Percentiles rank a stretch among this genome's conserved stretches.
Evolutionary conservation across 352 stramenopile species (phyloP).

Genomic region (Globisporangium yorkense): DNA sequence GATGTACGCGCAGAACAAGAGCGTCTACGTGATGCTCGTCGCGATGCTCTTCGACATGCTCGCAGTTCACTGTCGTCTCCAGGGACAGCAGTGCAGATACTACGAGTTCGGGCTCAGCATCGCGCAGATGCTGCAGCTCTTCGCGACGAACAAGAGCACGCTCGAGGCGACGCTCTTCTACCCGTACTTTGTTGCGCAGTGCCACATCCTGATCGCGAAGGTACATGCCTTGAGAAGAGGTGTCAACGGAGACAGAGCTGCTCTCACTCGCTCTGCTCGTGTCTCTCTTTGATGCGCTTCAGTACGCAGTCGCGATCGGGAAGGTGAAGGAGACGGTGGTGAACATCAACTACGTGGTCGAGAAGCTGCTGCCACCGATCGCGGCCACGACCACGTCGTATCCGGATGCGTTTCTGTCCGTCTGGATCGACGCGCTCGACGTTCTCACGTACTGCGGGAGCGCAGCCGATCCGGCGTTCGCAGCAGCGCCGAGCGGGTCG

Average conservation of each 20-base stretch:
- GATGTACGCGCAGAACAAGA: constrained; percentile 23
- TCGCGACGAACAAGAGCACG: constrained; percentile 34
- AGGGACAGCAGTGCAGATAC: constrained; percentile 54
- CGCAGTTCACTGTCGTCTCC: constrained; percentile 50
- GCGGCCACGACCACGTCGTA: constrained; percentile 24
- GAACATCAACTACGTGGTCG: constrained; percentile 50
- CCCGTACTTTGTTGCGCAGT: constrained; percentile 43
- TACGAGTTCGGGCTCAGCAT: constrained; percentile 58
- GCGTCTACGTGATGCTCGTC: constrained; percentile 43
- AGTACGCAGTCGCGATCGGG: constrained; percentile 62
- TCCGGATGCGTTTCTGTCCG: constrained; percentile 36
- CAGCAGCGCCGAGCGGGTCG: constrained; percentile 2
- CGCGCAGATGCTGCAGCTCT: constrained; percentile 53
- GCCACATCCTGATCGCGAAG: constrained; percentile 62
- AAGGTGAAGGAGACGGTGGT: constrained; percentile 37
- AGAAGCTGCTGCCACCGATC: constrained; percentile 38
- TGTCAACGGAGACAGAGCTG: too few species aligned
- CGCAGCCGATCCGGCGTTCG: constrained; percentile 16
- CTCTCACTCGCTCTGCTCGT: not conserved
- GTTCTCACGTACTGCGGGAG: constrained; percentile 41
- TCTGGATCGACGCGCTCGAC: constrained; percentile 61
- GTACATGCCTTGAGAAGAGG: constrained; percentile 14
- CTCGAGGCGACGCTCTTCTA: constrained; percentile 44
- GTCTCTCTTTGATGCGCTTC: constrained; percentile 1
- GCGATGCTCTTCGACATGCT: constrained; percentile 67